Percentiles rank a stretch among this genome's conserved stretches.
Evolutionary conservation across 305 asterid genomes (phyloP).

Genomic region (Lippia alba): DNA sequence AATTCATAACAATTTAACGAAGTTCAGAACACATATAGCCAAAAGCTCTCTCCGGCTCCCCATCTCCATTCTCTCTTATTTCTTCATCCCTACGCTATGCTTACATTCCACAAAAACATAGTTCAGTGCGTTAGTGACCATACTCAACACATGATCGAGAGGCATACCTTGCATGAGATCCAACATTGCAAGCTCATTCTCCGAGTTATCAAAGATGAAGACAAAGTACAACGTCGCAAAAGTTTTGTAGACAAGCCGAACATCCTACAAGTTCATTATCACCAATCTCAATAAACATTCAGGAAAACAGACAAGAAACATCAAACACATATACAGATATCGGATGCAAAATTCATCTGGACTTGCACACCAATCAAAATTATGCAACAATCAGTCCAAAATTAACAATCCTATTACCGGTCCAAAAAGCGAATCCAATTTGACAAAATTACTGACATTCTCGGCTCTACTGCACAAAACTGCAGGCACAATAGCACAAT

Average conservation of each 20-base stretch:
- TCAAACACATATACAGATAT: neutral
- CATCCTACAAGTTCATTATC: conserved; percentile 61
- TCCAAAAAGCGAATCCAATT: conserved; percentile 82
- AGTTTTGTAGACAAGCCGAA: conserved; percentile 82
- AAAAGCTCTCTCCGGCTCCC: conserved; percentile 1
- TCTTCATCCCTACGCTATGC: conserved; percentile 8
- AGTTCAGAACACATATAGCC: neutral
- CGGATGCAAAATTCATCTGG: neutral
- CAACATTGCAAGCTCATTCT: conserved; percentile 96
- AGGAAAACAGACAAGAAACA: neutral
- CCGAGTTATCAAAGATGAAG: conserved; percentile 79
- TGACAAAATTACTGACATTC: conserved; percentile 85
- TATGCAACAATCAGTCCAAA: conserved; percentile 21
- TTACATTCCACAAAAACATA: conserved; percentile 8
- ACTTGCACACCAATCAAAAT: neutral
- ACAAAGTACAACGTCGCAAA: conserved; percentile 85
- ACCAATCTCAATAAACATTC: neutral
- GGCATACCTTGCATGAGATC: conserved; percentile 95
- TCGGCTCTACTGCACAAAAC: conserved; percentile 89
- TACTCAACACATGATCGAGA: conserved; percentile 22
- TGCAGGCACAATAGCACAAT: conserved; percentile 45
- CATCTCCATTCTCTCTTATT: neutral
- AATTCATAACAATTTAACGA: neutral
- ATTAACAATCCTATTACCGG: conserved; percentile 49
- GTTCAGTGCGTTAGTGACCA: neutral